A percentile compares a stretch with the other conserved stretches of the same genome.
Evolutionary conservation across 371 early-diverging fungal species (phyloP).

Genomic region (Mucor velutinosus): DNA sequence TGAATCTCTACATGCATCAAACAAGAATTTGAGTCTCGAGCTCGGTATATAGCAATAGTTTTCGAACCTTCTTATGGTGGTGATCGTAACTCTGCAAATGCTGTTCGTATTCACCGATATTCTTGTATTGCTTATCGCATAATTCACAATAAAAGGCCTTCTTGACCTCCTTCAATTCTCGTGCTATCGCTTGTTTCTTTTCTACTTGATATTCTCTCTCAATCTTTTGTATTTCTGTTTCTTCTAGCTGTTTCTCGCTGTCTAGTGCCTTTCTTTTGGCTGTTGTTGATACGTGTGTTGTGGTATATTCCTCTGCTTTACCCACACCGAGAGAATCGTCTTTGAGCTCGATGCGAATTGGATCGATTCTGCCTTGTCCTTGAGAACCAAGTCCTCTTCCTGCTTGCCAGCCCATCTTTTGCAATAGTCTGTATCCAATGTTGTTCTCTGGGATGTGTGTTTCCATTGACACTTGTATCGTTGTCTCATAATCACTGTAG

Average conservation of each 20-base stretch:
- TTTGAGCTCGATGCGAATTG: conserved; percentile 63
- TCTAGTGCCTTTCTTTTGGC: conserved; percentile 62
- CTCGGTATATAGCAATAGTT: not conserved
- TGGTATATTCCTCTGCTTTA: conserved; percentile 58
- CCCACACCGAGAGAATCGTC: conserved; percentile 69
- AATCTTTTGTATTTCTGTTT: conserved; percentile 57
- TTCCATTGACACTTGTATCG: conserved; percentile 51
- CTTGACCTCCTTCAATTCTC: conserved; percentile 66
- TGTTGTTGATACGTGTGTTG: conserved; percentile 57
- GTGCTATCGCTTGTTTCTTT: conserved; percentile 49
- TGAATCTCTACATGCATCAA: conserved; percentile 58
- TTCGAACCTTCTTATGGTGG: conserved; percentile 67
- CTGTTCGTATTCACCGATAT: conserved; percentile 74
- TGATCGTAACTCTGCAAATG: conserved; percentile 82
- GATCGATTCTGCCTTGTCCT: conserved; percentile 64
- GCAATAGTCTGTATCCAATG: conserved; percentile 61
- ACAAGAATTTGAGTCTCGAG: not conserved
- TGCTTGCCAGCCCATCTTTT: conserved; percentile 72
- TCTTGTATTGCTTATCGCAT: conserved; percentile 81
- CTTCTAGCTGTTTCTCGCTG: conserved; percentile 66
- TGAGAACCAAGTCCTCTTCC: conserved; percentile 63
- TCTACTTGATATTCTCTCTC: conserved; percentile 51
- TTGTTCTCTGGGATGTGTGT: conserved; percentile 58
- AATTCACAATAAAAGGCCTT: conserved; percentile 77
- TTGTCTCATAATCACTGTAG: conserved; percentile 14